Evolutionary conservation across 2,329 filamentous ascomycete species (phyloP).

Genomic region (Xylaria sp.): DNA sequence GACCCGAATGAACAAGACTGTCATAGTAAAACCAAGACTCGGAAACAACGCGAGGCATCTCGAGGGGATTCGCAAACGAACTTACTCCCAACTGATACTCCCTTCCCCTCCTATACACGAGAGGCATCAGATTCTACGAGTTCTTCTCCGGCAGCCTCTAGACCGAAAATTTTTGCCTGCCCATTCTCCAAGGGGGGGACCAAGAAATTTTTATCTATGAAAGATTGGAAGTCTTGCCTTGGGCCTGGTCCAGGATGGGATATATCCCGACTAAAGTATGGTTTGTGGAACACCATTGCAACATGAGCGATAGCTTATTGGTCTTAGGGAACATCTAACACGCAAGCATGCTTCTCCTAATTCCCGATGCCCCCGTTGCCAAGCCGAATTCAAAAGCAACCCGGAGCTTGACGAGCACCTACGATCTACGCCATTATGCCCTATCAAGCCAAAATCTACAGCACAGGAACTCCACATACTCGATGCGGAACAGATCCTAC

Average conservation of each 20-base stretch:
- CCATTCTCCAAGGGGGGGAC: not conserved
- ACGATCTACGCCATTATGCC: constrained; percentile 18
- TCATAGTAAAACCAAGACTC: not conserved
- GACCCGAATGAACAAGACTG: not conserved
- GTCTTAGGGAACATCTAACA: constrained; percentile 30
- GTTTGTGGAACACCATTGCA: not conserved
- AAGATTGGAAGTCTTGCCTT: constrained; percentile 14
- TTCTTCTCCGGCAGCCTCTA: not conserved
- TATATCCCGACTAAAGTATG: constrained; percentile 9
- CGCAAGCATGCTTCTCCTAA: constrained; percentile 22
- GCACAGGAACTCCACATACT: not conserved
- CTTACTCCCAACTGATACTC: not conserved
- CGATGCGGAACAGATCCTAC: constrained; percentile 18
- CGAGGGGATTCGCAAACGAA: not conserved
- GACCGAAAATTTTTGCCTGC: not conserved
- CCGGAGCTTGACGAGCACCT: constrained; percentile 23
- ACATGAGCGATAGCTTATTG: not conserved
- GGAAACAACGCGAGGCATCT: not conserved
- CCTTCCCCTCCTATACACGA: not conserved
- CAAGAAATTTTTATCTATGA: not conserved
- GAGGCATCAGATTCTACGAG: not conserved
- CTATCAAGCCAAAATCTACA: not conserved
- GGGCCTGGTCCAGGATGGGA: not conserved
- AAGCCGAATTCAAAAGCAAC: constrained; percentile 20
- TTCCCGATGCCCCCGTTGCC: constrained; percentile 29